Evolutionary conservation across 768 basidiomycete genomes (phyloP), one percentile per base, ranked within the genome.

Genomic region (Hericium erinaceus): DNA sequence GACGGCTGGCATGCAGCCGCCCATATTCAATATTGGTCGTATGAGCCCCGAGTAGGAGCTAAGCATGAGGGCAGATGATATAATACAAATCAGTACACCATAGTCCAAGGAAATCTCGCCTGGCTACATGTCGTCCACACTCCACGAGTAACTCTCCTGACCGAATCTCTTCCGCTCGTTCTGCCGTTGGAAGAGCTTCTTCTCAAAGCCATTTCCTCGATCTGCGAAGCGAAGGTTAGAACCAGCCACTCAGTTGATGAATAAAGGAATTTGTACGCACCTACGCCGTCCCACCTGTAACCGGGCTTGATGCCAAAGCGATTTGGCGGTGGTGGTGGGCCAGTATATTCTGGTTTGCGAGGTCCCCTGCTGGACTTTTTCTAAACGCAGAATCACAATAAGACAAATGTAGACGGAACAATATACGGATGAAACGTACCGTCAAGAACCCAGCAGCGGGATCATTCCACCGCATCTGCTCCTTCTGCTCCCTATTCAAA

Each of bases 251-350:
- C 52, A 38, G 16, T 22, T 18, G 2, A 56, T 15, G 4, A 13
- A 53, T 48, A 40, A 52, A 40, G 28, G 52, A 20, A n/a, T 24
- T 49, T 18, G 55, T 10, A 76, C 80, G 62, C 60, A 92, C 95
- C 95, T 61, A 98, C 97, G 28, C 97, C 97, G 69, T 99, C 97
- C 97, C 97, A 99, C 67, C 95, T 79, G 69, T 94, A 92, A 0
- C 97, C 97, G 24, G 97, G 97, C 61, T 81, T 87, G 61, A 99
- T 98, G 22, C 88, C 87, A 69, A 95, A 98, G 7, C 97, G 84
- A 73, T 99, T 98, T 8, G 95, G 95, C 13, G 93, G 87, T 1
- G 92, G 91, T 0, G 87, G 81, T 0, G 95, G 92, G 12, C 95
- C 94, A 16, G 71, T 76, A 69, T 98, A 98, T 68, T 87, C 84